Base-by-base conservation (phyloP, 305 asterid genomes). In the Fraxinus xanthoxyloides region DNA sequence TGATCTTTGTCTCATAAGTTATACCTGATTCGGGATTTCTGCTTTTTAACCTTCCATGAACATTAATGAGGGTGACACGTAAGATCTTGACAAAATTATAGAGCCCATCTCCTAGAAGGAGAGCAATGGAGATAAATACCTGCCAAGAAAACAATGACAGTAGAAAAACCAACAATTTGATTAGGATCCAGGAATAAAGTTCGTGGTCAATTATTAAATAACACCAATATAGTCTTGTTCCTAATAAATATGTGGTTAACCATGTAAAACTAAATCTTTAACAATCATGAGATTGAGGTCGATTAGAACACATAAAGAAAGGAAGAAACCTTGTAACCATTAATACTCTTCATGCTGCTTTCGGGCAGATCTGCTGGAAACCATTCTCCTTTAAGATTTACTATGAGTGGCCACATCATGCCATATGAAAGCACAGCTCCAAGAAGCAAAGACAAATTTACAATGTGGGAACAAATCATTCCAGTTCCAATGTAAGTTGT, bases 401-500 rank as follows among this genome's bases (percentile, higher is more conserved):
- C 51, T 67, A 93, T 87, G 67, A 94, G 90, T 17, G 97, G 98
- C 97, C 97, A 94, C 97, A 93, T 87, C 51, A 93, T 82, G 9
- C 97, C 98, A 83, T 92, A 94, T 31, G 98, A 94, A 8, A 94
- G 46, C 31, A 94, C 89, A 9, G 95, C 92, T 46, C 98, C 98
- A 76, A 93, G 85, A 81, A 94, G 95, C 88, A 94, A 63, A 2
- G 97, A 94, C 77, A 94, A 61, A 84, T 94, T 94, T 63, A 93
- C 98, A 13, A 85, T 88, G 86, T 94, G 98, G 1, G 98, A 89
- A 85, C 97, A 93, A 65, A 94, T 93, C 98, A 94, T 93, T 43
- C 98, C 97, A 23, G 98, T 89, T 80, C 98, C 98, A 82, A 94
- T 94, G 75, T 92, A 94, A 1, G 98, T 94, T 87, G 90, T 36